phyloP scores from a whole-genome alignment of 129 eudicot species.

The Smallanthus sonchifolius region DNA sequence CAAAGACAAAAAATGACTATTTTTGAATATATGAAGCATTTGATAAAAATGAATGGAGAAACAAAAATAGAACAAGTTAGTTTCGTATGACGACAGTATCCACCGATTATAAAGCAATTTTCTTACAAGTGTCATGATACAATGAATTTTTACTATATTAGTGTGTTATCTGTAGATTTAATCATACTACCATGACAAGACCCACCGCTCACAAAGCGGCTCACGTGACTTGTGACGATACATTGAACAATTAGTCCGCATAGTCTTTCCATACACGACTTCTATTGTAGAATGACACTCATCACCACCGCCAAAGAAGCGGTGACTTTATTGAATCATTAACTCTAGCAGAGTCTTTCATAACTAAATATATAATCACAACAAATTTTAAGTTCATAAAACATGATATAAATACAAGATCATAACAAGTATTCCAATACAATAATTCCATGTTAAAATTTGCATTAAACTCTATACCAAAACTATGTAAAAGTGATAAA shows the following conservation, averaged over 20 bases:
- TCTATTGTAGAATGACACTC: constrained; percentile 3
- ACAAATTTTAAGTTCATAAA: constrained; percentile 13
- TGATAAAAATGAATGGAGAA: constrained; percentile 12
- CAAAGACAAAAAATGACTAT: background rate
- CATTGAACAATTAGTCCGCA: constrained; percentile 15
- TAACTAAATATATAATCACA: background rate
- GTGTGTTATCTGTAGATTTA: constrained; percentile 20
- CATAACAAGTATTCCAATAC: background rate
- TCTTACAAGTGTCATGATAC: constrained; percentile 25
- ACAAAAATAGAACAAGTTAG: constrained; percentile 20
- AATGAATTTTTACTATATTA: constrained; percentile 15
- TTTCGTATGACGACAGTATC: constrained; percentile 28
- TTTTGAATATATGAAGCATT: background rate
- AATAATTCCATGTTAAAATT: background rate
- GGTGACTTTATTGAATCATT: constrained; percentile 23
- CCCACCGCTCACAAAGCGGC: constrained; percentile 18
- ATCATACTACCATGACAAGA: constrained; percentile 16
- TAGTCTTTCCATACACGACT: constrained; percentile 24
- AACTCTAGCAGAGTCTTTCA: background rate
- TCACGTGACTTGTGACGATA: constrained; percentile 31
- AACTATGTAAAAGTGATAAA: background rate
- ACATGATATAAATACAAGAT: constrained; percentile 10
- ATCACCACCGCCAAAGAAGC: constrained; percentile 20
- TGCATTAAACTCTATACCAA: background rate
- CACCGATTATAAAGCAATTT: constrained; percentile 15